Base-by-base conservation (phyloP, 2,329 filamentous ascomycete genomes). In the Aspergillus sp. region DNA sequence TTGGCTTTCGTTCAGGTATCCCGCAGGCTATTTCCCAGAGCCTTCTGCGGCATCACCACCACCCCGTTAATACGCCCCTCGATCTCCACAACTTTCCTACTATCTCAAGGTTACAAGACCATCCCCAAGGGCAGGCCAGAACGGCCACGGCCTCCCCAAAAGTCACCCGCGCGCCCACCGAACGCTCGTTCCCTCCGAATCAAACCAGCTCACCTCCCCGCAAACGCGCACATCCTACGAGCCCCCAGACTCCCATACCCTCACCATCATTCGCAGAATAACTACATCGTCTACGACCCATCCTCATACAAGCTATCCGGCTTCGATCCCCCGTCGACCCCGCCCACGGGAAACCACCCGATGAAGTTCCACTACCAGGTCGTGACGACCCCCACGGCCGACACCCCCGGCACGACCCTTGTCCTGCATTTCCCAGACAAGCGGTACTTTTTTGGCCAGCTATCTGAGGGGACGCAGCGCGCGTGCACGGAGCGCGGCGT, bases 381-480 rank as follows among this genome's bases (percentile, higher is more conserved):
- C 56, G 66, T 91, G 49, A 86, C 84, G 12, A 86, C 86, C 46
- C 91, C 91, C 10, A 93, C 91, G 53, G 85, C 85, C 46, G 93
- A 98, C 68, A 95, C 90, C 13, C 80, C 84, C 1, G 91, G 91
- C 42, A 88, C 88, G 2, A 79, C 81, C 39, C 65, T 97, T 29
- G 63, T 89, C 32, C 73, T 98, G 6, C 83, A 91, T 61, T 90
- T 90, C 59, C 87, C 91, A 56, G 79, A 82, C 57, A 84, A 85
- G 56, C 79, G 88, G 45, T 98, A 98, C 66, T 55, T 96, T 11
- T 86, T 98, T 59, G 93, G 93, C 13, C 84, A 86, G 57, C 65
- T 91, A 11, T 72, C 82, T 7, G 93, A 98, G 67, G 93, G 91
- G 11, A 86, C 86, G 0, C 93, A 97, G 71, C 79, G 93, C 45